Base-by-base conservation (phyloP, 345 rosid species). In the Jatropha curcas region DNA sequence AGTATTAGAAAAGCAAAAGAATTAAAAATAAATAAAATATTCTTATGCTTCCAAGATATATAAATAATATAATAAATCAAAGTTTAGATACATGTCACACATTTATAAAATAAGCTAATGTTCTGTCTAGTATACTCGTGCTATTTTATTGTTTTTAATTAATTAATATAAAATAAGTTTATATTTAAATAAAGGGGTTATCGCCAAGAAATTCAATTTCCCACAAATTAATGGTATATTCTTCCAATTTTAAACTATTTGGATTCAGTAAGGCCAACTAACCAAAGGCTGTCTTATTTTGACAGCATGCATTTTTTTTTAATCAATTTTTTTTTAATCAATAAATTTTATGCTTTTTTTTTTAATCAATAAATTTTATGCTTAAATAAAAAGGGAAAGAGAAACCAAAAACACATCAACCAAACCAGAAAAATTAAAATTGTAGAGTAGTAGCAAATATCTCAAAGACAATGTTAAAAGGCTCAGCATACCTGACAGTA, bases 401-500 rank as follows among this genome's bases (percentile, higher is more conserved):
- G 7, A 30, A 43, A 55, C 6, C 27, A 33, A 39, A 68, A 60
- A 8, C 19, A 7, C 28, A n/a, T n/a, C 30, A 37, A 19, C 8
- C 14, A 59, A 50, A 30, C 2, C 39, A 34, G 27, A 7, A 4
- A 20, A 5, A 43, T 61, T 24, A 41, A 19, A 31, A 60, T 13
- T 31, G 39, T 22, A 16, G 27, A 17, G 5, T 6, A 61, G 27
- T 5, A 3, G 34, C 22, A 46, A n/a, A 28, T 30, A 5, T 46
- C n/a, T 24, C 13, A 28, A 45, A 2, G 7, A 53, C 48, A 34
- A 24, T 28, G 20, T 20, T 28, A n/a, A 60, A 4, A 46, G 43
- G 45, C 45, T 41, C 34, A 68, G 5, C 5, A 28, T 79, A 88
- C 91, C 91, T 81, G 74, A 71, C 77, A 5, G 79, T 84, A 9